Percentiles rank a stretch among this genome's conserved stretches.
Evolutionary conservation across 495 filamentous ascomycete species (phyloP).

Genomic region (Letharia columbiana): DNA sequence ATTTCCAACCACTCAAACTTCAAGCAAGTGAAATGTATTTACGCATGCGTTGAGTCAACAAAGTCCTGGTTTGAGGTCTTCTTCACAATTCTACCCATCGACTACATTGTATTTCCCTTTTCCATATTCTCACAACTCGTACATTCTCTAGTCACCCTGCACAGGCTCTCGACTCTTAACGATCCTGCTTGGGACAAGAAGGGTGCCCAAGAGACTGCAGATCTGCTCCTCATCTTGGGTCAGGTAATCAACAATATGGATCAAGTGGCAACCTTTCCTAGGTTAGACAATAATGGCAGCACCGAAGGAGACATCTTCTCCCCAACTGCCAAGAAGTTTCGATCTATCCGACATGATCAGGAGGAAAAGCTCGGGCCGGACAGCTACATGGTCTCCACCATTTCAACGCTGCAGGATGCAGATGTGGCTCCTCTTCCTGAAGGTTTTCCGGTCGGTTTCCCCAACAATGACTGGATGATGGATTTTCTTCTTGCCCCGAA

Average conservation of each 20-base stretch:
- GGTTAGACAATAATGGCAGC: neutral
- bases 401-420: neutral
- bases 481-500: neutral
- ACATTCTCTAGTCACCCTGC: neutral
- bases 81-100: neutral
- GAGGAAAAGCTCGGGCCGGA: neutral
- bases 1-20: neutral
- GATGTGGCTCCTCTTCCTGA: neutral
- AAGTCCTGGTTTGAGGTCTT: conserved; percentile 3
- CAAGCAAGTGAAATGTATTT: neutral
- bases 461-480: neutral
- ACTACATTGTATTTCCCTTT: neutral
- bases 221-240: conserved; percentile 4
- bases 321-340: neutral
- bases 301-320: neutral
- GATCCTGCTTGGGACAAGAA: neutral
- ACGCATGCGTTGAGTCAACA: conserved; percentile 7
- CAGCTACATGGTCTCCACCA: neutral
- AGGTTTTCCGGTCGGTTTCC: neutral
- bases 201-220: neutral
- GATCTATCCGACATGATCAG: conserved; percentile 2
- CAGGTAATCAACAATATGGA: conserved; percentile 5
- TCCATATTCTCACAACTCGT: neutral
- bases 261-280: neutral
- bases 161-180: neutral